Evolutionary conservation across 2,329 filamentous ascomycete species (phyloP).

Genomic region (Mollisia scopiformis): DNA sequence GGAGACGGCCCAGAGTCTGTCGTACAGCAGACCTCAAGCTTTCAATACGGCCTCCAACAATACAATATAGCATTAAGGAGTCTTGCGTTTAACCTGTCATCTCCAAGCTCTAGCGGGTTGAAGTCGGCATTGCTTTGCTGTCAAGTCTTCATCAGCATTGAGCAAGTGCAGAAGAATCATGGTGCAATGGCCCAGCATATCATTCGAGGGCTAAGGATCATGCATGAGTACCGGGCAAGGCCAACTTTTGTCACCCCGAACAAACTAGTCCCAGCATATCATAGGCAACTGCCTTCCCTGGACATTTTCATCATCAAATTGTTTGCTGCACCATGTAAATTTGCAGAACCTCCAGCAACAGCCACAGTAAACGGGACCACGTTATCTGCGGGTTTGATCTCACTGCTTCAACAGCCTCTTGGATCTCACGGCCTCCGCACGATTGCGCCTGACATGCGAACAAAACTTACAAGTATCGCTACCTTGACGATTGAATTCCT

Average conservation of each 20-base stretch:
- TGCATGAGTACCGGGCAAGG: slow-evolving; percentile 44
- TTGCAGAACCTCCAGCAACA: slow-evolving; percentile 37
- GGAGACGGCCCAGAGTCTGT: slow-evolving; percentile 31
- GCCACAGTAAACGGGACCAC: slow-evolving; percentile 21
- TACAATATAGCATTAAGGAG: slow-evolving; percentile 46
- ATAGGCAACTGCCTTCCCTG: slow-evolving; percentile 41
- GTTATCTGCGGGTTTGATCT: slow-evolving; percentile 24
- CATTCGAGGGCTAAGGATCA: slow-evolving; percentile 46
- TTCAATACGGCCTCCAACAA: slow-evolving; percentile 45
- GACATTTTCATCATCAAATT: slow-evolving; percentile 48
- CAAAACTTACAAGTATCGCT: slow-evolving; percentile 39
- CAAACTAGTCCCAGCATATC: slow-evolving; percentile 37
- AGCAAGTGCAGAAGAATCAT: slow-evolving; percentile 46
- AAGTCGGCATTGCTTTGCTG: slow-evolving; percentile 49
- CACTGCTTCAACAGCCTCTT: slow-evolving; percentile 27
- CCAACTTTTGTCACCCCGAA: slow-evolving; percentile 35
- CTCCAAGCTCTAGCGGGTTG: slow-evolving; percentile 34
- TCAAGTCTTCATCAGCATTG: slow-evolving; percentile 51
- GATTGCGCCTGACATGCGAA: slow-evolving; percentile 43
- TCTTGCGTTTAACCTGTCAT: slow-evolving; percentile 43
- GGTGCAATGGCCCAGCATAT: slow-evolving; percentile 47
- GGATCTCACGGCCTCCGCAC: slow-evolving; percentile 32
- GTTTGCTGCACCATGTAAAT: slow-evolving; percentile 46
- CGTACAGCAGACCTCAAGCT: slow-evolving; percentile 35
- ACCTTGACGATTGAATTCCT: slow-evolving; percentile 39